Base-by-base conservation (phyloP, 768 basidiomycete species). In the Austroboletus festivus region DNA sequence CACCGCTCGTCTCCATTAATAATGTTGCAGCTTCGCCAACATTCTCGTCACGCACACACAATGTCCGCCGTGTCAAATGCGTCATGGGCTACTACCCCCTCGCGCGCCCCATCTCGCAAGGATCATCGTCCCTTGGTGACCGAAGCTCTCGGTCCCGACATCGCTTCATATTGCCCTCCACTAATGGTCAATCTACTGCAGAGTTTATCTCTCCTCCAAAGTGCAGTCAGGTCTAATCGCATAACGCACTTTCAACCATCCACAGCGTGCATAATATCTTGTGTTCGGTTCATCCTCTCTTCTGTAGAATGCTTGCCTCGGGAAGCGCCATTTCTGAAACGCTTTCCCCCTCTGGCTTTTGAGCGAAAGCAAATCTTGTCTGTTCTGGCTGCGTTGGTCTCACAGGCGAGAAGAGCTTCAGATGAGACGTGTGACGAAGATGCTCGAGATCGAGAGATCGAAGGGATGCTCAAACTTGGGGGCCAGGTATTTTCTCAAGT, bases 211-310 rank as follows among this genome's bases (percentile, higher is more conserved):
- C 75, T 97, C 37, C 76, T 99, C 20, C 88, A 94, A 60, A 86
- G 79, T 47, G 89, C 93, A 5, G 92, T 93, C 18, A 76, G 82
- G 37, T 74, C 81, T n/a, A 83, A 83, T 57, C 82, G 89, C 39
- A 70, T 81, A 22, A 71, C 83, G 3, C 95, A 98, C 68, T 94
- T 92, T 59, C 91, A 93, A 60, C 93, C 95, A 6, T 87, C 93
- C 3, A 91, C 94, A 0, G 94, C 93, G 13, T 93, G 85, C 67
- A 87, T 98, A 51, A 93, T 99, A 56, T 93, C 92, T 12, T 91
- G 89, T 46, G 92, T 98, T 40, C 86, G 94, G 26, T 81, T 85
- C 23, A 86, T 95, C 16, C 78, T 99, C 38, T 81, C 84, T 23
- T 80, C 86, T 11, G 84, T 91, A 15, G 88, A 88, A 49, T 94